Percentiles rank a stretch among this genome's conserved stretches.
These are phyloP conservation scores for Cyberlindnera veronae DNA, from an alignment of 805 yeast genomes.

Conservation along the genomic window DNA sequence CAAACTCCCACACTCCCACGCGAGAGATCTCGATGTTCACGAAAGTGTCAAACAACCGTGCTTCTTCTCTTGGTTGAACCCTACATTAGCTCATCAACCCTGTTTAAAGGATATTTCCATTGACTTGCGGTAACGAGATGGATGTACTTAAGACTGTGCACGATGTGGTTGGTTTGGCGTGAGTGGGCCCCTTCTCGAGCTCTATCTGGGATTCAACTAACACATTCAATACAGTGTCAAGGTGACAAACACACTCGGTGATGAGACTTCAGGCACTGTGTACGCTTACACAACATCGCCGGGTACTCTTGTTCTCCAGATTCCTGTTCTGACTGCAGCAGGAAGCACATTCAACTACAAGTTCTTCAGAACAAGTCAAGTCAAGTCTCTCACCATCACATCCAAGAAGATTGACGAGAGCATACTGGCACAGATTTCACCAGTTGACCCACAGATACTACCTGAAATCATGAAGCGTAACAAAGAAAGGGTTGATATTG, in stretches of 20 bases:
- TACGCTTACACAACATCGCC: conserved; percentile 53
- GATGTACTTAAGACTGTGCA: conserved; percentile 7
- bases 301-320: conserved; percentile 32
- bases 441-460: conserved; percentile 15
- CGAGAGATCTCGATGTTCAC: too few species aligned
- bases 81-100: too few species aligned
- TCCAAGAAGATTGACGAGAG: conserved; percentile 34
- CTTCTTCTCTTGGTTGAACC: neutral
- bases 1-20: too few species aligned
- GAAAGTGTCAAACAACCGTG: too few species aligned
- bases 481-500: conserved; percentile 23
- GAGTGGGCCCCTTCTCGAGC: neutral
- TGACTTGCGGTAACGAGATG: neutral
- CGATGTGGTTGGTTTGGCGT: conserved; percentile 14
- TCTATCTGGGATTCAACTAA: neutral
- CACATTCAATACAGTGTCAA: conserved; percentile 42
- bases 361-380: conserved; percentile 53
- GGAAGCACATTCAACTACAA: conserved; percentile 35
- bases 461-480: conserved; percentile 18
- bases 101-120: neutral
- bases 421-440: conserved; percentile 16
- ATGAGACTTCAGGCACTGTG: conserved; percentile 55
- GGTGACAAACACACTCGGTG: conserved; percentile 57
- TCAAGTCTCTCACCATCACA: conserved; percentile 47
- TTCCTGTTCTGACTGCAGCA: conserved; percentile 6